Base-by-base conservation (phyloP, 768 basidiomycete species). In the Amyloporia xantha region DNA sequence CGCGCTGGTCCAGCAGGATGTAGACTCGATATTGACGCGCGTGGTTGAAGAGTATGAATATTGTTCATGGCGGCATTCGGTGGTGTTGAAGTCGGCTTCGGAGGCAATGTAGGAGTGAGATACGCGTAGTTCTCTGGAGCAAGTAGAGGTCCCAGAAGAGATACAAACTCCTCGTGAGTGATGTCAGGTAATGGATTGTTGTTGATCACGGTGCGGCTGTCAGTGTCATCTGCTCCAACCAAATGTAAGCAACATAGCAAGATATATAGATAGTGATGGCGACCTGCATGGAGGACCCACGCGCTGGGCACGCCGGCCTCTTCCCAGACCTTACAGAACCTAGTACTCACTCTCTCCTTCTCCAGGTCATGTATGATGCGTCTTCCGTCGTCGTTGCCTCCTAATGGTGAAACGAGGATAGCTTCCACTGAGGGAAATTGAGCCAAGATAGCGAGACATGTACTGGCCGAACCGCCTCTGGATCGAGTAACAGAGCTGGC, bases 101-200 rank as follows among this genome's bases (percentile, higher is more conserved):
- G 57, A 24, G 60, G 42, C 17, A 54, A 38, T 11, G 53, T 52
- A 43, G 64, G 56, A 41, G 67, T 64, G 39, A 67, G 54, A 52
- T 70, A 68, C n/a, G 66, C 57, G 48, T 83, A 91, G 60, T 90
- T 90, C 63, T 90, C 88, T 9, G 88, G 87, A 0, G 82, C 85
- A 19, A 91, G 77, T 20, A 91, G 63, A n/a, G 89, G 89, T 0
- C 88, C 87, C 1, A 91, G 71, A 40, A 87, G 68, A 2, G 82
- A 76, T 35, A 92, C 81, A 57, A 91, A 91, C 58, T 92, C 89
- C 53, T 91, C 89, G 55, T 91, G 89, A 0, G 86, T 85, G 53
- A 91, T 79, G 54, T 91, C 90, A 0, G 87, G 90, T 6, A 92
- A 72, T 2, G 90, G 88, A 56, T 91, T 91, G 66, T 92, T 87